phyloP scores from a whole-genome alignment of 148 eudicot species.

The Cornus kousa region DNA sequence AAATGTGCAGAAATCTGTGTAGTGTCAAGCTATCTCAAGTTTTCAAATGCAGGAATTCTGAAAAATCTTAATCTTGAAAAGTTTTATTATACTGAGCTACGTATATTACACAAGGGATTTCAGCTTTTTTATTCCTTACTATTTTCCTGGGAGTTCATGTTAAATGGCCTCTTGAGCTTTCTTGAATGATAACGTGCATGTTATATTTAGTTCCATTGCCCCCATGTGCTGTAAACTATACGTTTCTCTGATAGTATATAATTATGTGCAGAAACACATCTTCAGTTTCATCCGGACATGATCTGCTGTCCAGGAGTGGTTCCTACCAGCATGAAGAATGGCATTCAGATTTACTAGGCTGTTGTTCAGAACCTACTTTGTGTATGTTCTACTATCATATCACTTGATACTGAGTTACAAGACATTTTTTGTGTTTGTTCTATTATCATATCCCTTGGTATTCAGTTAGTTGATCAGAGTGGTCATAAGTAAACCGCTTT shows the following conservation, averaged over 20 bases:
- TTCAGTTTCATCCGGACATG: conserved; percentile 60
- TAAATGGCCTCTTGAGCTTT: neutral
- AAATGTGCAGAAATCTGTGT: neutral
- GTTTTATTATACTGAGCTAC: neutral
- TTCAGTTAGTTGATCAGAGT: conserved; percentile 2
- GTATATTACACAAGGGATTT: neutral
- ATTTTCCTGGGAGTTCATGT: neutral
- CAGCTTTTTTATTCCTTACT: neutral
- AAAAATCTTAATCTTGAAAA: neutral
- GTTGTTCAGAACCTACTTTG: conserved; percentile 87
- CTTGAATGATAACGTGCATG: neutral
- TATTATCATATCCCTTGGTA: neutral
- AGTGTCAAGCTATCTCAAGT: neutral
- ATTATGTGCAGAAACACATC: conserved; percentile 58
- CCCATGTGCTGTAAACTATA: neutral
- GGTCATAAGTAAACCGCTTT: neutral
- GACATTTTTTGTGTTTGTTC: conserved; percentile 53
- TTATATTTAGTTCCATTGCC: neutral
- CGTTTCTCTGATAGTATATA: neutral
- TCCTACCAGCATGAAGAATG: conserved; percentile 57
- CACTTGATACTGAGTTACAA: neutral
- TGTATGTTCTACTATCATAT: conserved; percentile 49
- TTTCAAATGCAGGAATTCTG: neutral
- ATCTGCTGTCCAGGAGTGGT: conserved; percentile 51
- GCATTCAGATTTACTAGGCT: conserved; percentile 92